Conservation (phyloP, 208 protist genomes). For the Leishmania tropica region DNA sequence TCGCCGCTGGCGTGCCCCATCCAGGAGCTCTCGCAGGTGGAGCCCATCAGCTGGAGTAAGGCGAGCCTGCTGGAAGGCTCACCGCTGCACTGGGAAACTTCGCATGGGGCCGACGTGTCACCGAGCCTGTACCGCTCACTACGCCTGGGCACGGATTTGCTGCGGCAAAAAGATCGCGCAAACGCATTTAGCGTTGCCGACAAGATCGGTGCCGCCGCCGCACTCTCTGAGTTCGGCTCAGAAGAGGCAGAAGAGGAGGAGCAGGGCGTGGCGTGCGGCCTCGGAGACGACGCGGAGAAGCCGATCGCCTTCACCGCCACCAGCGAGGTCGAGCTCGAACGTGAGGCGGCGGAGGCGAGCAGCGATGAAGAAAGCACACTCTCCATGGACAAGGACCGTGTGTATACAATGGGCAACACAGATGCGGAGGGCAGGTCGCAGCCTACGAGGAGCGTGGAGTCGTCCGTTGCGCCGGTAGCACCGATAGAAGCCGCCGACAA, state of each 20-base stretch:
- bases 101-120: neutral
- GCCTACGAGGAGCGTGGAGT: neutral
- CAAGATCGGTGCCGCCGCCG: conserved; percentile 2
- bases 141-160: conserved; percentile 8
- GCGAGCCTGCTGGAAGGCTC: neutral
- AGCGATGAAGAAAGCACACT: neutral
- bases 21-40: conserved; percentile 13
- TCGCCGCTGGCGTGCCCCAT: conserved; percentile 17
- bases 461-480: conserved; percentile 1
- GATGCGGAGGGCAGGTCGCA: conserved; percentile 20
- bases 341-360: neutral
- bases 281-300: conserved; percentile 1
- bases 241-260: conserved; percentile 9
- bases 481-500: neutral
- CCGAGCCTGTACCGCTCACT: conserved; percentile 21
- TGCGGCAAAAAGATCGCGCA: conserved; percentile 13
- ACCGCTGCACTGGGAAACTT: conserved; percentile 21
- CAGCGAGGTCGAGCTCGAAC: conserved; percentile 22
- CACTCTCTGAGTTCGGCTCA: conserved; percentile 9
- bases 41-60: neutral
- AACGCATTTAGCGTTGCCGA: neutral
- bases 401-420: conserved; percentile 11
- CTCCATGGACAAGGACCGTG: conserved; percentile 1
- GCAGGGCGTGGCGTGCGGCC: neutral
- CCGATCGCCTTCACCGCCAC: conserved; percentile 32